Evolutionary conservation across 768 basidiomycete genomes (phyloP).

Genomic region (Lactarius deliciosus): DNA sequence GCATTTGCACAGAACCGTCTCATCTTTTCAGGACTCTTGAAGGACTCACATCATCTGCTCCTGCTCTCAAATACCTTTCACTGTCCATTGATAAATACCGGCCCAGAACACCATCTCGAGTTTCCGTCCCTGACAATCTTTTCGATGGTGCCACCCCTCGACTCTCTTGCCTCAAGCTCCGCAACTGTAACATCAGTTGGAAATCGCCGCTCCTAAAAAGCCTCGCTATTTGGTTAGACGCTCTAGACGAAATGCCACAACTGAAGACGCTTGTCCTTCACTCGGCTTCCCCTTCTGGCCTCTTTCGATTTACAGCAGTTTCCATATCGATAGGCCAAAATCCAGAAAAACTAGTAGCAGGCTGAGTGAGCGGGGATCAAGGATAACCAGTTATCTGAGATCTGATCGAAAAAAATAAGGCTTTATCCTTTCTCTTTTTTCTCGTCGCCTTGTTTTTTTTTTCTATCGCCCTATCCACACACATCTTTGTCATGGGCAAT

Average conservation of each 20-base stretch:
- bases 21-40: neutral
- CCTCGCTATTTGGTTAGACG: constrained; percentile 18
- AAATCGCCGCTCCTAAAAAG: constrained; percentile 13
- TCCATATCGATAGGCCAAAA: too few species aligned
- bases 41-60: neutral
- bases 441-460: too few species aligned
- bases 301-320: too few species aligned
- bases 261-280: constrained; percentile 13
- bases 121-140: neutral
- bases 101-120: neutral
- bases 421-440: too few species aligned
- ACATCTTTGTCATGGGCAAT: too few species aligned
- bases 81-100: neutral
- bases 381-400: too few species aligned
- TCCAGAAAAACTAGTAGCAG: too few species aligned
- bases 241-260: constrained; percentile 17
- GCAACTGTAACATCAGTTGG: too few species aligned
- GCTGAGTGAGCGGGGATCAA: too few species aligned
- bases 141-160: neutral
- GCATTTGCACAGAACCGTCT: neutral
- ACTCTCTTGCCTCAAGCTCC: too few species aligned
- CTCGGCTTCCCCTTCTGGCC: neutral
- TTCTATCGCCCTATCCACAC: too few species aligned
- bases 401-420: too few species aligned
- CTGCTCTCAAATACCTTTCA: neutral